These are phyloP conservation scores for Metarhizium humberi DNA, from an alignment of 2,329 filamentous ascomycete species.

Conservation along the genomic window DNA sequence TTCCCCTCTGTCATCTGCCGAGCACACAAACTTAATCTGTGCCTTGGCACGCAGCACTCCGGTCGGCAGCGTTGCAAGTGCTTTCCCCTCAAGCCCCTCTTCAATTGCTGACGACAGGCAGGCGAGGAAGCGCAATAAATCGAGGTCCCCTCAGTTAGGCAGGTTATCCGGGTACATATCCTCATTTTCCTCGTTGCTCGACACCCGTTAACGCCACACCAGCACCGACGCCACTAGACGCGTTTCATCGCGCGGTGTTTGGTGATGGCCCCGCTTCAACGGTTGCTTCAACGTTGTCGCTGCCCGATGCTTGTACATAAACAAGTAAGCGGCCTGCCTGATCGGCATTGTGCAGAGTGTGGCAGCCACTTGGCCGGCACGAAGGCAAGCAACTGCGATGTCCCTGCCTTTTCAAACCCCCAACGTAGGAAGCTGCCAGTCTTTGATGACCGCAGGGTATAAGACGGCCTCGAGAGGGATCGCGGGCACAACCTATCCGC, in stretches of 20 bases:
- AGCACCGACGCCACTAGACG: not conserved
- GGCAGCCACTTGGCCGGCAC: not conserved
- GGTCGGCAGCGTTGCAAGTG: too few relatives aligned
- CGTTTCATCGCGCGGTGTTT: not conserved
- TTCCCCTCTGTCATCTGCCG: not conserved
- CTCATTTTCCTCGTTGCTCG: not conserved
- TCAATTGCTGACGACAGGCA: too few relatives aligned
- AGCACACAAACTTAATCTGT: not conserved
- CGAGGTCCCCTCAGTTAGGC: not conserved
- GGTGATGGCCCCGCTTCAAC: not conserved
- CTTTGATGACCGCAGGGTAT: not conserved
- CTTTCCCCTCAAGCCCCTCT: too few relatives aligned
- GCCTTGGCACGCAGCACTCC: too few relatives aligned
- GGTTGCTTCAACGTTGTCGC: not conserved
- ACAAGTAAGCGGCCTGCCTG: too few relatives aligned
- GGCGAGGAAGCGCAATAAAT: too few relatives aligned
- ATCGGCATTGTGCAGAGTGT: not conserved
- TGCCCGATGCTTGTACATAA: not conserved
- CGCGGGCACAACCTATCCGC: not conserved
- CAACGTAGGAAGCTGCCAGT: not conserved
- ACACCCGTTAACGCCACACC: not conserved
- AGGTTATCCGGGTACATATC: not conserved
- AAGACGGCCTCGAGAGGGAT: not conserved
- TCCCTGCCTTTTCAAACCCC: not conserved
- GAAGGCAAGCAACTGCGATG: not conserved